Percentiles rank a stretch among this genome's conserved stretches.
phyloP scores from a whole-genome alignment of 1,284 basidiomycete genomes.

The Laetiporus sulphureus region DNA sequence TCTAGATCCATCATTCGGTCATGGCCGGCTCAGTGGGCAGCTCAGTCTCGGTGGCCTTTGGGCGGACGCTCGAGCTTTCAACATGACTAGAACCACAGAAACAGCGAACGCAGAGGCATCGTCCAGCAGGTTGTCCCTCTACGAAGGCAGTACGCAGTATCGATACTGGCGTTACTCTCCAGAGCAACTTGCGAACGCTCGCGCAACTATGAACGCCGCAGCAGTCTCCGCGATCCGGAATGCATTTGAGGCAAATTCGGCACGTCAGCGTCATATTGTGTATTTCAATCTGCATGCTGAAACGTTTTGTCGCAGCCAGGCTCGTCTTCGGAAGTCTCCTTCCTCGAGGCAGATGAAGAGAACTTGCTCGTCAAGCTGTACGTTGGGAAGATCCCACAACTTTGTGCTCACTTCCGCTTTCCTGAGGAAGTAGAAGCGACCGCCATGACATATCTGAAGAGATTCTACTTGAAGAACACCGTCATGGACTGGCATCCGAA shows the following conservation, averaged over 20 bases:
- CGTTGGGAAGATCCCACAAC: slow-evolving; percentile 76
- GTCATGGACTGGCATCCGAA: slow-evolving; percentile 99
- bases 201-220: slow-evolving; percentile 62
- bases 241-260: slow-evolving; percentile 79
- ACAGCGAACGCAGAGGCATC: slow-evolving; percentile 8
- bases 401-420: slow-evolving; percentile 83
- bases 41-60: neutral
- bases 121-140: slow-evolving; percentile 36
- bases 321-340: slow-evolving; percentile 61
- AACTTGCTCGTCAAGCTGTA: slow-evolving; percentile 87
- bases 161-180: slow-evolving; percentile 83
- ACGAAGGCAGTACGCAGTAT: slow-evolving; percentile 83
- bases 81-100: slow-evolving; percentile 5
- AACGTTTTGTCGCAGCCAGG: slow-evolving; percentile 41
- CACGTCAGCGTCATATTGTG: slow-evolving; percentile 28
- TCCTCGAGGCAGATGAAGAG: slow-evolving; percentile 82
- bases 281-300: slow-evolving; percentile 8
- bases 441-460: slow-evolving; percentile 86
- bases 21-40: neutral
- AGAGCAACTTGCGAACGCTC: slow-evolving; percentile 51
- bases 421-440: slow-evolving; percentile 93
- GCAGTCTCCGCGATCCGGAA: slow-evolving; percentile 71
- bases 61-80: neutral
- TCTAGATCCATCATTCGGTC: neutral
- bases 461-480: slow-evolving; percentile 97